Evolutionary conservation across 1,284 basidiomycete genomes (phyloP), one percentile per base, ranked within the genome.

Genomic region (Malassezia globosa): DNA sequence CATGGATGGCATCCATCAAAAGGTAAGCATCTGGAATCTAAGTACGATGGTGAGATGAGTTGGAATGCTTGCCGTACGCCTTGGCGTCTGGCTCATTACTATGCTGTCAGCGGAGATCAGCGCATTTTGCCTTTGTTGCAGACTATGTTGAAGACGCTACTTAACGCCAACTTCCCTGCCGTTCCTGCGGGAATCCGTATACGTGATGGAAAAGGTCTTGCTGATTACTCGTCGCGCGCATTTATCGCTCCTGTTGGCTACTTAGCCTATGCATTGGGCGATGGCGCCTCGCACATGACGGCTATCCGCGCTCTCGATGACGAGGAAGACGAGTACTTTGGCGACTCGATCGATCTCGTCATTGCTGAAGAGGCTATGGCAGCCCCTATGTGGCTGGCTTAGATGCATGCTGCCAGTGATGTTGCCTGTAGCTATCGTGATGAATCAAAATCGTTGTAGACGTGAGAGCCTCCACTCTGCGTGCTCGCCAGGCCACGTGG

Each of bases 11-110:
- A 41, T 1, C 55, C 56, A 0, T 48, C 59, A 0, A 38, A 44
- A 1, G 61, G 61, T 1, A 57, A 66, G 27, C 43, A 61, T 22
- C 41, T 66, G 11, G 64, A 66, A 33, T 48, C 52, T 22, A 56
- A 63, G 19, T 42, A 61, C 39, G 64, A 66, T 42, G 64, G 64
- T 3, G 44, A 54, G 0, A 51, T 64, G 37, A 58, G 56, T 46
- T 66, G 64, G 64, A 66, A 66, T 42, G 63, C 64, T 1, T 66
- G 64, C 31, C 54, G 64, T 6, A 66, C 64, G 4, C 61, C 63
- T 0, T 66, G 64, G 64, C 52, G 64, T 1, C 56, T 66, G 6
- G 51, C 61, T 0, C 63, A 65, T 37, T 66, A 66, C 37, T 59
- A 65, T n/a, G 60, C 61, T 14, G 41, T 54, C 0, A 56, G 57